Base-by-base conservation (phyloP, 139 green algal species). In the Mesotaenium endlicherianum region DNA sequence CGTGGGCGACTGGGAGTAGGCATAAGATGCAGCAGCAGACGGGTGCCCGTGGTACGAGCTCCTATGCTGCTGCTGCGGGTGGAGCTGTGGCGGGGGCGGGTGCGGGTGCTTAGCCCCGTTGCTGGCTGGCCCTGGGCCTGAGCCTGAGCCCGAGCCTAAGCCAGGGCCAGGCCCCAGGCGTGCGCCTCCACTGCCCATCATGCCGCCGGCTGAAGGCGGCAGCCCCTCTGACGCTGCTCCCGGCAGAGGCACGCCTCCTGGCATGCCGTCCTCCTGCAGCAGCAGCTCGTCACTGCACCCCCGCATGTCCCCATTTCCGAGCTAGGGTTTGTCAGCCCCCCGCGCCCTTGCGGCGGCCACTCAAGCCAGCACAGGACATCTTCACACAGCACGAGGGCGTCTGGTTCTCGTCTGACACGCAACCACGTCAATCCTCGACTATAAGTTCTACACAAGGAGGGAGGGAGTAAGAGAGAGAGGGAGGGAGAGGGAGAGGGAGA, bases 241-340 rank as follows among this genome's bases (percentile, higher is more conserved):
- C 5, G 60, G 43, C 6, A 47, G 60, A 5, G 43, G 8, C 60
- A 40, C 8, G 43, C 8, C 8, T 47, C 60, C 60, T 6, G 36
- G n/a, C n/a, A n/a, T n/a, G n/a, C n/a, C n/a, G n/a, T 59, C 70
- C 49, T 78, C 70, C 8, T 78, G 30, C 5, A 78, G 70, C 11
- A 78, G 70, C 4, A 78, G 20, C 70, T 34, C 70, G 47, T 78
- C 70, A 55, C 70, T 78, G 70, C 5, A 55, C 39, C 16, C 11
- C 3, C 4, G 49, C 14, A 59, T 30, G 16, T 14, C 14, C 49
- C 14, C 14, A 14, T 30, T 30, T 30, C 14, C 49, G 16, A 14
- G 16, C 16, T 16, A 59, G 16, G 49, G 14, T 59, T 14, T 59
- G 49, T 16, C 34, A 78, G 40, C 14, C 70, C 70, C 3, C 14